These are phyloP conservation scores for Jamesozyma piceae DNA, from an alignment of 805 yeast genomes.

Conservation along the genomic window DNA sequence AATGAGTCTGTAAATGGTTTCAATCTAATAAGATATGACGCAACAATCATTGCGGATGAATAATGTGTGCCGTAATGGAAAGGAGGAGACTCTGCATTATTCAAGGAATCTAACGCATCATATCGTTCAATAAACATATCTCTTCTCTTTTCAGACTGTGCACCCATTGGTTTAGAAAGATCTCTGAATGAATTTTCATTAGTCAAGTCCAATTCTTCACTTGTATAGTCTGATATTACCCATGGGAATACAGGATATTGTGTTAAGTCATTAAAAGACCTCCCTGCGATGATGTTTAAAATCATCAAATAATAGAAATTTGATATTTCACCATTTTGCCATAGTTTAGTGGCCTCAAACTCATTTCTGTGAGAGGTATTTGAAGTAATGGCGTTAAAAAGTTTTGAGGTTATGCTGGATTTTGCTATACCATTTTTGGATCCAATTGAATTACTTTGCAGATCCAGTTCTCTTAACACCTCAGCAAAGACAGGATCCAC, in stretches of 20 bases:
- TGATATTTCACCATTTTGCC: slow-evolving; percentile 73
- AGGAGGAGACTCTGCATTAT: slow-evolving; percentile 56
- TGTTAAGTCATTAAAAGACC: slow-evolving; percentile 81
- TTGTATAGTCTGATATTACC: slow-evolving; percentile 76
- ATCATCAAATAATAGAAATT: slow-evolving; percentile 76
- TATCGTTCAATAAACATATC: slow-evolving; percentile 59
- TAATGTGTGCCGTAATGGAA: slow-evolving; percentile 92
- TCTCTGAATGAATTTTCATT: slow-evolving; percentile 62
- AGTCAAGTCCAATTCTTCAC: slow-evolving; percentile 56
- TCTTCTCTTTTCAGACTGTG: slow-evolving; percentile 56
- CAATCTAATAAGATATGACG: slow-evolving; percentile 66
- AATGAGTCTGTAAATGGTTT: slow-evolving; percentile 78
- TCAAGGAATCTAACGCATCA: slow-evolving; percentile 55
- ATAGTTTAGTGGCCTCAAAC: slow-evolving; percentile 50
- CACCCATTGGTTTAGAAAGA: slow-evolving; percentile 86
- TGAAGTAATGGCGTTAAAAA: slow-evolving; percentile 35
- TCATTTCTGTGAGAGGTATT: slow-evolving; percentile 8
- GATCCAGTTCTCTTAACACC: slow-evolving; percentile 42
- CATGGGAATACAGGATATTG: slow-evolving; percentile 91
- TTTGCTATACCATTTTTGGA: slow-evolving; percentile 28
- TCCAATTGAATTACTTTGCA: slow-evolving; percentile 27
- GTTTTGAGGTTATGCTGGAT: slow-evolving; percentile 33
- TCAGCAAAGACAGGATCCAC: slow-evolving; percentile 47
- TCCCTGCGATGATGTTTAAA: slow-evolving; percentile 74
- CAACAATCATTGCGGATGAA: slow-evolving; percentile 88